Evolutionary conservation across 306 rosid genomes (phyloP), one percentile per base, ranked within the genome.

Genomic region (Ziziphus jujuba): DNA sequence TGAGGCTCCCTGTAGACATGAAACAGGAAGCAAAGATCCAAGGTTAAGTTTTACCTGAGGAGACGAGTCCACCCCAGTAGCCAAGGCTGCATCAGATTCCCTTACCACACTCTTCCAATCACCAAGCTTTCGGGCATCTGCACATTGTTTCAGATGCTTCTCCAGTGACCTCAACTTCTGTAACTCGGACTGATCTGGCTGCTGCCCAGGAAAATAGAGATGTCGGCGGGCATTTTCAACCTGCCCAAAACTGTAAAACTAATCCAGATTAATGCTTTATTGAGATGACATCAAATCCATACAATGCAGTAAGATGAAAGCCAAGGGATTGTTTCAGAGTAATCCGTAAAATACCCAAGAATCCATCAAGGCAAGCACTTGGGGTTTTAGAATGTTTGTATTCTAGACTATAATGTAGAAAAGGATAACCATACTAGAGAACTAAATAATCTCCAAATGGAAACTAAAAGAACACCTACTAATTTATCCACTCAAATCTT

Each of bases 91-190:
- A 24, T 85, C 95, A 3, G 90, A 72, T 75, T 89, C 95, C 72
- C 82, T 74, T 7, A 92, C 61, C 65, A 64, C 87, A 61, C 86
- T 75, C 79, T 82, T 89, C 98, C 98, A 87, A 48, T 92, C 96
- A 8, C 95, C 79, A 43, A 78, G 71, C 70, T 85, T 82, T 15
- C 98, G 78, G 0, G 85, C 89, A 45, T 82, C 92, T 4, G 77
- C 80, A 63, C 92, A 87, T 55, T 76, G 89, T 10, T 79, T 87
- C 71, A 89, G 50, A 65, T 84, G 87, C 84, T 89, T 87, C 79
- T 92, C 95, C 71, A 92, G 65, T 51, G 75, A 80, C 73, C 72
- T 73, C 81, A 89, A 73, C 77, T 72, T 89, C 78, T 81, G 95
- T 77, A 87, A 72, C 84, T 92, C 98, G 2, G 75, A 84, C 43